Base-by-base conservation (phyloP, 306 rosid genomes). In the Begonia peltatifolia region DNA sequence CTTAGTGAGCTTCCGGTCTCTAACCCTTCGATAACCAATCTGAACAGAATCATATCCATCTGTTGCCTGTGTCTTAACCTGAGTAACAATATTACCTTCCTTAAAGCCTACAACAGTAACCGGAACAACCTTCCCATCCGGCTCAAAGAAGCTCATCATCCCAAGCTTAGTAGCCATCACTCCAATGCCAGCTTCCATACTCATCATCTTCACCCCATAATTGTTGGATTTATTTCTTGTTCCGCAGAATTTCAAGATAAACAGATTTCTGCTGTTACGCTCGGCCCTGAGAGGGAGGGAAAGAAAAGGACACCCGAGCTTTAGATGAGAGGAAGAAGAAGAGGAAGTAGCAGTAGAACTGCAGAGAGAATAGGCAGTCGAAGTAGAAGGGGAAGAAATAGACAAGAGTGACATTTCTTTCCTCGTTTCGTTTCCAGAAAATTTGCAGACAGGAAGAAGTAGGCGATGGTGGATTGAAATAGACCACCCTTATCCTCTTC, bases 81-180 rank as follows among this genome's bases (percentile, higher is more conserved):
- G 97, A 2, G 95, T 90, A 10, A 90, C 92, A 12, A 90, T 76
- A 68, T 90, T 90, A 1, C 97, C 97, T 67, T 90, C 95, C 69
- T 77, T 90, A 74, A 90, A 85, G 22, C 95, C 97, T 14, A 90
- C 92, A 6, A 90, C 84, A 0, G 97, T 90, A 38, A 90, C 95
- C 0, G 97, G 95, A 25, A 90, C 87, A 9, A 90, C 95, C 68
- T 64, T 71, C 2, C 97, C 97, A 38, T 49, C 16, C 0, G 76
- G 52, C 58, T 90, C 71, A 64, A 90, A 90, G 68, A 50, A 85
- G 67, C 79, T 80, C 95, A 90, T 90, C 97, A 90, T 90, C 14
- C 97, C 97, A 16, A 90, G 74, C 63, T 90, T 90, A 50, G 97
- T 85, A 14, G 65, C 97, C 97, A 90, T 83, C 2, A 90, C 83